phyloP scores from a whole-genome alignment of 2,329 filamentous ascomycete genomes.

The Penicillium expansum region DNA sequence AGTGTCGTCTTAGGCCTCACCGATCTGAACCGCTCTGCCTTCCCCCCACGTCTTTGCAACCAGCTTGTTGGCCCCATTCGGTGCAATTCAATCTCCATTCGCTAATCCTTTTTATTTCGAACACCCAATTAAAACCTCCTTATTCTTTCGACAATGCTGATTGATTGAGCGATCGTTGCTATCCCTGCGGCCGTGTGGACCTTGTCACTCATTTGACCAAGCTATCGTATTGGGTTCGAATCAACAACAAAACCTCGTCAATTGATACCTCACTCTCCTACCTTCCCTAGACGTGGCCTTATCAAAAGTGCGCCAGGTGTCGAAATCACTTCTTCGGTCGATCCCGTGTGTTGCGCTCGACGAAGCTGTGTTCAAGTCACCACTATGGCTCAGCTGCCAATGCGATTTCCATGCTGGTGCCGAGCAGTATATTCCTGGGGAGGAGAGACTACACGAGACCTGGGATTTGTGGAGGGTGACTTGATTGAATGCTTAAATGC shows the following conservation, averaged over 20 bases:
- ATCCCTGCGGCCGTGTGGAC: slow-evolving; percentile 16
- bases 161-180: slow-evolving; percentile 12
- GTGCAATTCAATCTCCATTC: not conserved
- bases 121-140: slow-evolving; percentile 3
- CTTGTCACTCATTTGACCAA: slow-evolving; percentile 12
- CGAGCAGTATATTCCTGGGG: slow-evolving; percentile 91
- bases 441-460: slow-evolving; percentile 89
- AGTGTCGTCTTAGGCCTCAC: slow-evolving; percentile 34
- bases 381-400: slow-evolving; percentile 60
- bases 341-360: slow-evolving; percentile 1
- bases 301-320: not conserved
- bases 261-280: not conserved
- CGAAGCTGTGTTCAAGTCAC: not conserved
- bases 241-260: slow-evolving; percentile 1
- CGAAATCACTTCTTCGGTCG: not conserved
- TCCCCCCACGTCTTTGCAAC: slow-evolving; percentile 11
- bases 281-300: not conserved
- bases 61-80: not conserved
- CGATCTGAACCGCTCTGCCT: slow-evolving; percentile 22
- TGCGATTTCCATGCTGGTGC: slow-evolving; percentile 85
- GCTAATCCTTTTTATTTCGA: not conserved
- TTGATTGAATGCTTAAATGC: slow-evolving; percentile 97
- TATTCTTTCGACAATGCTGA: slow-evolving; percentile 11
- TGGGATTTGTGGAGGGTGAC: slow-evolving; percentile 96
- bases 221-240: slow-evolving; percentile 3